Evolutionary conservation across 495 filamentous ascomycete genomes (phyloP).

Genomic region (Pseudoneurospora amorphoporcata): DNA sequence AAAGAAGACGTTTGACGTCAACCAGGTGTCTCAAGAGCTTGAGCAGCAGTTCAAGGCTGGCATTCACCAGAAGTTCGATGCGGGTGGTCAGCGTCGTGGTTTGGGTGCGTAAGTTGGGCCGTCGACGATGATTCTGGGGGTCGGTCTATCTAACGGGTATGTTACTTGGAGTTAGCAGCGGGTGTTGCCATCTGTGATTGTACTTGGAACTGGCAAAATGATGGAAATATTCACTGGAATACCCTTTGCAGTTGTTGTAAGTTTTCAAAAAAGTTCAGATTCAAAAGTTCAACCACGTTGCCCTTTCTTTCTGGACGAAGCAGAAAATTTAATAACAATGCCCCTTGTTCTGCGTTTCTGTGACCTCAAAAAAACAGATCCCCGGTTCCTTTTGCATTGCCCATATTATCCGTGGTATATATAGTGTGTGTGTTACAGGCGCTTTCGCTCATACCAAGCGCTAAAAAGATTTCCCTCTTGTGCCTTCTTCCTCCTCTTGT

Average conservation of each 20-base stretch:
- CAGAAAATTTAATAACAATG: background rate
- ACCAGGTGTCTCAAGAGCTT: constrained; percentile 40
- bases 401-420: background rate
- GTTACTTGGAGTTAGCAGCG: background rate
- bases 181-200: background rate
- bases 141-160: no score
- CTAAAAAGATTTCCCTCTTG: background rate
- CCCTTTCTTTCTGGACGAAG: background rate
- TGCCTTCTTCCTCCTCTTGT: background rate
- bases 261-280: background rate
- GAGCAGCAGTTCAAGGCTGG: constrained; percentile 49
- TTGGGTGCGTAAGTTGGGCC: constrained; percentile 37
- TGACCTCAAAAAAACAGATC: background rate
- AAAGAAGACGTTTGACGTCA: constrained; percentile 23
- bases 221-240: background rate
- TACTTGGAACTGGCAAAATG: background rate
- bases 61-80: constrained; percentile 48
- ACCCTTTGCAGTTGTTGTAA: background rate
- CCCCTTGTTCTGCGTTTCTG: background rate
- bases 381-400: background rate
- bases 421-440: background rate
- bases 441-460: background rate
- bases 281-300: background rate
- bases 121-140: background rate
- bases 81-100: constrained; percentile 38